Evolutionary conservation across 495 filamentous ascomycete species (phyloP), one percentile per base, ranked within the genome.

Genomic region (Penicillium fimorum): DNA sequence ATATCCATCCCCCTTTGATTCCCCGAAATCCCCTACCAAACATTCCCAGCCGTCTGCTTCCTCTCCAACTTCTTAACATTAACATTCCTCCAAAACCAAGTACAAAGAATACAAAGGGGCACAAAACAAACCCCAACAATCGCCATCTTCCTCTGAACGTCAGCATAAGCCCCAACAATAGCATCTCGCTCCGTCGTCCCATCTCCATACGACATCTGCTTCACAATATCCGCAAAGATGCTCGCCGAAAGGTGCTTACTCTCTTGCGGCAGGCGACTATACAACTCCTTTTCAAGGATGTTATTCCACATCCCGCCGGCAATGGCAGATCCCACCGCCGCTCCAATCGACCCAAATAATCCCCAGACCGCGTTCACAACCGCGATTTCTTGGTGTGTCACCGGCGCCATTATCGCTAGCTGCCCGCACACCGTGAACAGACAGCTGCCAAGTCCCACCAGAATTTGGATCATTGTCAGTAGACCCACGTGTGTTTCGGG

Each of bases 391-490:
- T 88, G 75, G 58, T 89, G 87, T 1, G 73, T 68, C 0, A 79
- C 76, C 2, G 79, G 80, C 1, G 87, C 84, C 83, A 88, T 84
- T 65, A 81, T 76, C 2, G 85, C 84, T 35, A 88, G 77, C 59
- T 87, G 79, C 57, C 83, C 78, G 55, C 70, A 75, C 62, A 88
- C 82, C 42, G 86, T 41, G n/a, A 83, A 66, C 5, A 76, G 76
- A 32, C 80, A 78, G 13, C 80, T 82, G 20, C 76, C 73, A 38
- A 89, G 74, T 29, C 84, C 80, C 54, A 88, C 86, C 66, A 88
- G 80, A 63, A 90, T 84, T 65, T 90, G 83, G 60, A 78, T 83
- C 80, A 88, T 85, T 65, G 87, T 73, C 20, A 91, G 71, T 64
- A 83, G 84, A 10, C 84, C 86, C 22, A 87, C 65, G 50, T 75